Conservation (phyloP, 2,329 filamentous ascomycete species). For the Alternaria longipes region DNA sequence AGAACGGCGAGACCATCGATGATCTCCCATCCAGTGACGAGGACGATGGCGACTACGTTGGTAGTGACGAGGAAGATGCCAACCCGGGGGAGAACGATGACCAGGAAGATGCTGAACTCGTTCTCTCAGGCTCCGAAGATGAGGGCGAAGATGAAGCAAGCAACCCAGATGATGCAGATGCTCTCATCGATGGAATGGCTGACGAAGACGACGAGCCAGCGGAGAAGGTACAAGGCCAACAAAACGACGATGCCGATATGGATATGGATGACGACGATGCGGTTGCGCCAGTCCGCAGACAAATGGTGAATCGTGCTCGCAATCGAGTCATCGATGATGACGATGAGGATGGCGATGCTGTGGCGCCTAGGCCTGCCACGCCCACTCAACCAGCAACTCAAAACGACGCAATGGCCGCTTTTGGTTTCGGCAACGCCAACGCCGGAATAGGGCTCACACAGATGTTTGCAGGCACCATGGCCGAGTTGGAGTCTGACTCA, state of each 20-base stretch:
- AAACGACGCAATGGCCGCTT: constrained; percentile 49
- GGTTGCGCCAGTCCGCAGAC: constrained; percentile 61
- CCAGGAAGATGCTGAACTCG: constrained; percentile 39
- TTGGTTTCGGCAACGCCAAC: constrained; percentile 51
- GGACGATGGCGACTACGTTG: constrained; percentile 63
- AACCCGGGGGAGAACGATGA: constrained; percentile 51
- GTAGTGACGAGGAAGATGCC: constrained; percentile 58
- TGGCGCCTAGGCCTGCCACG: constrained; percentile 23
- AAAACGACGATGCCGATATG: constrained; percentile 53
- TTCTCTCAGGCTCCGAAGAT: constrained; percentile 41
- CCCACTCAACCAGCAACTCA: constrained; percentile 38
- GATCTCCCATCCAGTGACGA: constrained; percentile 62
- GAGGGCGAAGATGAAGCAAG: constrained; percentile 34
- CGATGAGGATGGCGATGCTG: constrained; percentile 48
- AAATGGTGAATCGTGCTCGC: constrained; percentile 56
- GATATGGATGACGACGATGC: constrained; percentile 55
- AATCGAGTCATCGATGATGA: constrained; percentile 73
- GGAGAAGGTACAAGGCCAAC: constrained; percentile 25
- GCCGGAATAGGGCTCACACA: constrained; percentile 78
- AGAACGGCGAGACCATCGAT: constrained; percentile 58
- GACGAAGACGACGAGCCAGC: constrained; percentile 45
- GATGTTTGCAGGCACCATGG: constrained; percentile 91
- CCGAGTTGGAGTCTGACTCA: constrained; percentile 62
- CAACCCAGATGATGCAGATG: constrained; percentile 39
- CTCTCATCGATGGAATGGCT: constrained; percentile 54